Percentiles rank a stretch among this genome's conserved stretches.
These are phyloP conservation scores for Mycena latifolia DNA, from an alignment of 768 basidiomycete species.

Conservation along the genomic window DNA sequence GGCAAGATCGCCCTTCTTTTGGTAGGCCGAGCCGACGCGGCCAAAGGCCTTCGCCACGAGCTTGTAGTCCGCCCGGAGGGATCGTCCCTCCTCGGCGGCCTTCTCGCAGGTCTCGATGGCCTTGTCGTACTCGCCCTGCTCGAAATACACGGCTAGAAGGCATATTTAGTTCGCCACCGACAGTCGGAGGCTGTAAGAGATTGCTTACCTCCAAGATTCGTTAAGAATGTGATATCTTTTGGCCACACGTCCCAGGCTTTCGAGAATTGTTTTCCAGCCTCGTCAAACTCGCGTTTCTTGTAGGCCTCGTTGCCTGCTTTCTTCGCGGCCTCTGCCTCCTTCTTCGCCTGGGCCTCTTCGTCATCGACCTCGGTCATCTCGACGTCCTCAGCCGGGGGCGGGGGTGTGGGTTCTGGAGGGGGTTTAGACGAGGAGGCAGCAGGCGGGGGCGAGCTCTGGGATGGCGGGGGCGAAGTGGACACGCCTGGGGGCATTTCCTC, in stretches of 20 bases:
- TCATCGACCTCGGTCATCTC: slow-evolving; percentile 78
- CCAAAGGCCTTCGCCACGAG: slow-evolving; percentile 95
- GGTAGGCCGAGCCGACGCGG: slow-evolving; percentile 88
- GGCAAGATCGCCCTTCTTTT: slow-evolving; percentile 79
- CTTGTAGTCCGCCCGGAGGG: slow-evolving; percentile 94
- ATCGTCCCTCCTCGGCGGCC: slow-evolving; percentile 96
- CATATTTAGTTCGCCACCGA: slow-evolving; percentile 1
- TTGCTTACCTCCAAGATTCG: slow-evolving; percentile 83
- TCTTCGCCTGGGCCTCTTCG: slow-evolving; percentile 80
- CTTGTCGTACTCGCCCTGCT: slow-evolving; percentile 92
- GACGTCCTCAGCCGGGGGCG: slow-evolving; percentile 65
- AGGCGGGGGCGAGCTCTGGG: slow-evolving; percentile 53
- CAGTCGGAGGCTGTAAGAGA: neutral
- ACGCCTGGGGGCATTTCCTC: slow-evolving; percentile 80
- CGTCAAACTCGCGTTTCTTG: slow-evolving; percentile 86
- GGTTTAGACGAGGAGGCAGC: slow-evolving; percentile 61
- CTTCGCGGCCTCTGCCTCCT: slow-evolving; percentile 85
- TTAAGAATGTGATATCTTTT: slow-evolving; percentile 93
- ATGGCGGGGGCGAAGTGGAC: slow-evolving; percentile 46
- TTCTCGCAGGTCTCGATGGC: slow-evolving; percentile 93
- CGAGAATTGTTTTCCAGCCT: slow-evolving; percentile 80
- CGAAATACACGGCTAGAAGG: slow-evolving; percentile 86
- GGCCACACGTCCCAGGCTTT: slow-evolving; percentile 95
- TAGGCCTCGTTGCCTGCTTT: slow-evolving; percentile 83
- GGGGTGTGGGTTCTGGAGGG: slow-evolving; percentile 44